Percentiles rank a stretch among this genome's conserved stretches.
These are phyloP conservation scores for Umbelopsis sp. DNA, from an alignment of 192 early-diverging fungal genomes.

Conservation along the genomic window DNA sequence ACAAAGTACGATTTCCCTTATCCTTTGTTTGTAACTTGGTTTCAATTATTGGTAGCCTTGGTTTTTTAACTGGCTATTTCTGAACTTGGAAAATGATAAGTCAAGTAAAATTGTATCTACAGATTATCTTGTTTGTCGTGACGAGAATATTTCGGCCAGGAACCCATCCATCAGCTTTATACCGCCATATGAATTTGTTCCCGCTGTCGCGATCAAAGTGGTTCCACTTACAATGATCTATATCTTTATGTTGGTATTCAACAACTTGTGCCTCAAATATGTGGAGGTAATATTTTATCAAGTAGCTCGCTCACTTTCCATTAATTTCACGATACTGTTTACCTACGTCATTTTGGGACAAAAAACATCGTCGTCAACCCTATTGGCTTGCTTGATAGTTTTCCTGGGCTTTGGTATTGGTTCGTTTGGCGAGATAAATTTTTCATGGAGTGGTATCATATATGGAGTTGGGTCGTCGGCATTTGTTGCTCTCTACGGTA, in stretches of 20 bases:
- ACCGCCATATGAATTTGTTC: slow-evolving; percentile 55
- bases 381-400: slow-evolving; percentile 51
- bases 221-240: slow-evolving; percentile 57
- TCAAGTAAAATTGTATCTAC: not conserved
- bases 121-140: too few species aligned
- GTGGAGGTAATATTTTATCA: slow-evolving; percentile 69
- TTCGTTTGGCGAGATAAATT: slow-evolving; percentile 59
- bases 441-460: slow-evolving; percentile 52
- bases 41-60: slow-evolving; percentile 55
- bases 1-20: slow-evolving; percentile 61
- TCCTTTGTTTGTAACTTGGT: slow-evolving; percentile 63
- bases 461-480: slow-evolving; percentile 57
- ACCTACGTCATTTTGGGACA: slow-evolving; percentile 51
- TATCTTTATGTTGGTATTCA: slow-evolving; percentile 59
- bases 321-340: slow-evolving; percentile 60
- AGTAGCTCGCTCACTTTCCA: slow-evolving; percentile 61
- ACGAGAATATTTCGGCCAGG: slow-evolving; percentile 17
- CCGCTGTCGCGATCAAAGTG: slow-evolving; percentile 43
- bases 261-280: slow-evolving; percentile 59
- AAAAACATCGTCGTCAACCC: slow-evolving; percentile 40
- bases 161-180: slow-evolving; percentile 45
- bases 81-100: slow-evolving; percentile 46
- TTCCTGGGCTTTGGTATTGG: slow-evolving; percentile 58
- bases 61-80: slow-evolving; percentile 48
- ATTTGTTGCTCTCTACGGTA: slow-evolving; percentile 62